These are phyloP conservation scores for Xylariales sp. DNA, from an alignment of 2,329 filamentous ascomycete genomes.

Conservation along the genomic window DNA sequence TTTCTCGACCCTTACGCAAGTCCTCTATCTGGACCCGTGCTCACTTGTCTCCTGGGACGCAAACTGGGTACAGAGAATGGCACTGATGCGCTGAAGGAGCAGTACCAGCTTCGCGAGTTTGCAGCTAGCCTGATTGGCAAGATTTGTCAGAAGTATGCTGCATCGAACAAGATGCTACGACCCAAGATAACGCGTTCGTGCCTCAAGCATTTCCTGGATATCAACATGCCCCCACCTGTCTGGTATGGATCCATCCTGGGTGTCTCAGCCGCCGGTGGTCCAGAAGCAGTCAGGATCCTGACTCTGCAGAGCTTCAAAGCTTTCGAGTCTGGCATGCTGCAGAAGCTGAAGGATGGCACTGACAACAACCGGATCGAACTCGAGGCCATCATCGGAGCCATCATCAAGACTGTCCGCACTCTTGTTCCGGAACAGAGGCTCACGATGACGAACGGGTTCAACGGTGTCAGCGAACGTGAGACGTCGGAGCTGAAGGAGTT, in stretches of 20 bases:
- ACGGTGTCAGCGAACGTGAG: constrained; percentile 36
- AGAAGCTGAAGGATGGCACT: constrained; percentile 43
- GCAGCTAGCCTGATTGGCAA: constrained; percentile 76
- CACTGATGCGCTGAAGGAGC: constrained; percentile 48
- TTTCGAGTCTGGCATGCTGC: constrained; percentile 49
- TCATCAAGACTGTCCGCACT: constrained; percentile 48
- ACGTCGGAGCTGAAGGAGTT: constrained; percentile 47
- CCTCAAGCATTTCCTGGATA: constrained; percentile 86
- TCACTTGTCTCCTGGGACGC: constrained; percentile 85
- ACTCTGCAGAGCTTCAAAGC: constrained; percentile 51
- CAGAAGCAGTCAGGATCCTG: constrained; percentile 52
- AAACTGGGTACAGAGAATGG: constrained; percentile 62
- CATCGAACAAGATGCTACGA: constrained; percentile 75
- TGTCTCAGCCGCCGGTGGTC: constrained; percentile 69
- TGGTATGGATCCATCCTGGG: constrained; percentile 88
- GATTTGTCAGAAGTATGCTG: constrained; percentile 76
- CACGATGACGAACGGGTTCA: constrained; percentile 33
- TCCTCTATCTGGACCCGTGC: constrained; percentile 73
- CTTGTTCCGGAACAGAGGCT: constrained; percentile 31
- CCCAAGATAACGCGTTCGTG: constrained; percentile 89
- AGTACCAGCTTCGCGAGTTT: constrained; percentile 80
- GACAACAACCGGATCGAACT: constrained; percentile 43
- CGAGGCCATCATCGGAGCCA: constrained; percentile 51
- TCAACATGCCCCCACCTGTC: constrained; percentile 72
- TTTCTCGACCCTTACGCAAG: constrained; percentile 62